Evolutionary conservation across 305 asterid species (phyloP).

Genomic region (Withania somnifera): DNA sequence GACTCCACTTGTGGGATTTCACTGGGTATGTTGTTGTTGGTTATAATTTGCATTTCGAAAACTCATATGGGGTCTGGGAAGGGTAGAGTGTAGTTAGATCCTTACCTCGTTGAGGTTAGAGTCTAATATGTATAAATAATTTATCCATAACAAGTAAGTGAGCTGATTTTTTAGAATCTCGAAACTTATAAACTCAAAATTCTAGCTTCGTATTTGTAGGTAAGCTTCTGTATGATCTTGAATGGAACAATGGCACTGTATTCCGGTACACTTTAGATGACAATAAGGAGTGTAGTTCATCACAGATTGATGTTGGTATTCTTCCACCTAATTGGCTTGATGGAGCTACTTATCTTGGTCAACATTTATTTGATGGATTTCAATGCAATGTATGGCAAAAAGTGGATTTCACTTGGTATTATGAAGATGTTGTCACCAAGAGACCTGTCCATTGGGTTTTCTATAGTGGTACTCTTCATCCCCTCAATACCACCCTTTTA

Average conservation of each 20-base stretch:
- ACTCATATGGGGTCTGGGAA: no score
- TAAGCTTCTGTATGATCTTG: constrained; percentile 40
- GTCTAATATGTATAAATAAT: no score
- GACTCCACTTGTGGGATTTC: no score
- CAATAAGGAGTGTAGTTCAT: constrained; percentile 24
- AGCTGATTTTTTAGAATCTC: no score
- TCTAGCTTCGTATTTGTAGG: constrained; percentile 7
- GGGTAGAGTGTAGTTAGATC: no score
- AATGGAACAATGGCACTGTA: constrained; percentile 73
- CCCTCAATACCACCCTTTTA: neutral
- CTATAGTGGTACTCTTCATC: constrained; percentile 54
- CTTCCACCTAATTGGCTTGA: constrained; percentile 84
- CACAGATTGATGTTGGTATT: constrained; percentile 52
- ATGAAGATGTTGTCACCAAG: constrained; percentile 61
- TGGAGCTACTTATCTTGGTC: constrained; percentile 76
- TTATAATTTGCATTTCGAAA: no score
- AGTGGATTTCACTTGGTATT: constrained; percentile 61
- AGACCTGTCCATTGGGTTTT: constrained; percentile 77
- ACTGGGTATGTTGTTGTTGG: no score
- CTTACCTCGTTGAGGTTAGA: no score
- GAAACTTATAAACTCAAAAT: no score
- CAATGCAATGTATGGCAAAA: constrained; percentile 73
- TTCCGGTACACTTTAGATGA: constrained; percentile 35
- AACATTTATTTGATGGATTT: constrained; percentile 42
- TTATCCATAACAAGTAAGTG: no score